Conservation (phyloP, 371 early-diverging fungal species). For the Apophysomyces ossiformis region DNA sequence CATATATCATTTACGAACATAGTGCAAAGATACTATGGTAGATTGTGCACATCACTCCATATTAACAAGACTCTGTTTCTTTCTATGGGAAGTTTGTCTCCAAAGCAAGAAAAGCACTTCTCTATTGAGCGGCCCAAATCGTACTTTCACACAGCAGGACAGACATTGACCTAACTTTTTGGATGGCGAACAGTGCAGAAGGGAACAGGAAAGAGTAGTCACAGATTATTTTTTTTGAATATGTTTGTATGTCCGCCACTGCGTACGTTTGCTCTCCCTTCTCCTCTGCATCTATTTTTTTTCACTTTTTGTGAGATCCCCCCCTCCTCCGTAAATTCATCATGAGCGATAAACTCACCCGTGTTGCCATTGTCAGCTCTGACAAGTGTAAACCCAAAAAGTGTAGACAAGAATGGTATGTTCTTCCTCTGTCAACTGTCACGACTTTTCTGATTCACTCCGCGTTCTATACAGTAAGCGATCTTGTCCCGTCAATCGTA, state of each 20-base stretch:
- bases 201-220: background rate
- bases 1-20: no score
- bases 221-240: background rate
- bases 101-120: no score
- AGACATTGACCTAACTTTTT: no score
- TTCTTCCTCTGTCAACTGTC: background rate
- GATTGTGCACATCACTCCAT: no score
- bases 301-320: slow-evolving; percentile 1
- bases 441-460: background rate
- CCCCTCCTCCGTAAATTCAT: slow-evolving; percentile 13
- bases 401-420: slow-evolving; percentile 98
- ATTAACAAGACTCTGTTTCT: no score
- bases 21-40: no score
- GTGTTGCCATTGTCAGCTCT: slow-evolving; percentile 96
- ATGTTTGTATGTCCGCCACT: background rate
- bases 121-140: no score
- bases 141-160: no score
- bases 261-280: background rate
- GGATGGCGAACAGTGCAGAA: background rate
- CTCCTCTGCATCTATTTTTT: slow-evolving; percentile 5
- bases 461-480: slow-evolving; percentile 62
- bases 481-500: slow-evolving; percentile 88
- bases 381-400: slow-evolving; percentile 99
- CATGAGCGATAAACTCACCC: slow-evolving; percentile 81
- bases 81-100: no score